These are phyloP conservation scores for Umbilicus rupestris DNA, from an alignment of 164 flowering plant genomes.

Conservation along the genomic window DNA sequence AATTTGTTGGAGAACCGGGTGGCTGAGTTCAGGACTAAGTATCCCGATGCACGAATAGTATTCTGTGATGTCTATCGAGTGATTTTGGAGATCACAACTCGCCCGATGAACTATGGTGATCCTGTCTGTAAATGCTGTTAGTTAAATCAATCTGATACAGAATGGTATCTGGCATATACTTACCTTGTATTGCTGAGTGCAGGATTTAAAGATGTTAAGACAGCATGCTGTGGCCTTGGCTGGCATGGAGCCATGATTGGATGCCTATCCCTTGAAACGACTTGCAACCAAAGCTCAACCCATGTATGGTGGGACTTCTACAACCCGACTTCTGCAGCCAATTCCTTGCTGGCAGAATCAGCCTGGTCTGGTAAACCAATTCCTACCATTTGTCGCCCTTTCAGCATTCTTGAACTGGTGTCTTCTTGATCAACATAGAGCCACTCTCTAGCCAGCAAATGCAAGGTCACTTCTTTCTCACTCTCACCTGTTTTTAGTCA, in stretches of 20 bases:
- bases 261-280: slow-evolving; percentile 36
- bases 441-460: neutral
- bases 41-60: slow-evolving; percentile 30
- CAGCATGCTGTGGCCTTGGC: slow-evolving; percentile 64
- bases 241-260: slow-evolving; percentile 37
- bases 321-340: slow-evolving; percentile 49
- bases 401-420: neutral
- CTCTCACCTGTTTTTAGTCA: too few species aligned
- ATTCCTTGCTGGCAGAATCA: slow-evolving; percentile 51
- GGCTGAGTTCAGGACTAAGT: slow-evolving; percentile 24
- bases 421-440: neutral
- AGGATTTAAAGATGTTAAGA: slow-evolving; percentile 45
- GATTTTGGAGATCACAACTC: slow-evolving; percentile 37
- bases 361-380: slow-evolving; percentile 49
- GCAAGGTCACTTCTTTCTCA: too few species aligned
- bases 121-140: neutral
- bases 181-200: slow-evolving; percentile 6
- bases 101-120: slow-evolving; percentile 39
- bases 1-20: slow-evolving; percentile 29
- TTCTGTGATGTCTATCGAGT: slow-evolving; percentile 64
- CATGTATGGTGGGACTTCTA: slow-evolving; percentile 78
- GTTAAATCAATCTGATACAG: neutral
- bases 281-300: slow-evolving; percentile 28
- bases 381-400: slow-evolving; percentile 38
- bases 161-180: neutral